These are phyloP conservation scores for Pulveroboletus sp. DNA, from an alignment of 768 basidiomycete species.

Conservation along the genomic window DNA sequence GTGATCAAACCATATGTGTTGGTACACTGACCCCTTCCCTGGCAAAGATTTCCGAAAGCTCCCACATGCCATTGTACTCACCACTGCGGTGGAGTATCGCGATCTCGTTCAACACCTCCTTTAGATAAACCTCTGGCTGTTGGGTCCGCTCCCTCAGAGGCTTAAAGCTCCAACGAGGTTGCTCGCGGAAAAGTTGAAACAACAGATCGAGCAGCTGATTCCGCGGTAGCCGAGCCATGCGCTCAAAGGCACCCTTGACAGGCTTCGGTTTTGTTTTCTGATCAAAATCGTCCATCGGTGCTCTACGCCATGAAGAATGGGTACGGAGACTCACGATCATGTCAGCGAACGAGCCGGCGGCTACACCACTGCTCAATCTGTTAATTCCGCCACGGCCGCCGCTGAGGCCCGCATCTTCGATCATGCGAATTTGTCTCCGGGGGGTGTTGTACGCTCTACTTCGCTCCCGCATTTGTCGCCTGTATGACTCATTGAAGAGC, in stretches of 20 bases:
- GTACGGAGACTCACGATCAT: conserved; percentile 49
- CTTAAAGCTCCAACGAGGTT: conserved; percentile 78
- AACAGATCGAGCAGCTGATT: conserved; percentile 84
- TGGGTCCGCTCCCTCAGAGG: conserved; percentile 72
- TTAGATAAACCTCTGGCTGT: conserved; percentile 84
- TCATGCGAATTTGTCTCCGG: conserved; percentile 60
- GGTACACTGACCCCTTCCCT: conserved; percentile 48
- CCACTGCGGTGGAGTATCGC: conserved; percentile 75
- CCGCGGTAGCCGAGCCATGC: conserved; percentile 86
- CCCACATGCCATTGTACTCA: conserved; percentile 77
- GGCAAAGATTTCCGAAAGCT: conserved; percentile 70
- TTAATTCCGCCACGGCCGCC: conserved; percentile 74
- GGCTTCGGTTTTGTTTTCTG: conserved; percentile 64
- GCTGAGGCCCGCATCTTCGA: conserved; percentile 64
- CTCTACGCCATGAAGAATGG: background rate
- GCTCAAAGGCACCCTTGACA: conserved; percentile 71
- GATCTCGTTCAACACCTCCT: conserved; percentile 74
- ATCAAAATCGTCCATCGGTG: conserved; percentile 8
- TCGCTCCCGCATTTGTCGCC: conserved; percentile 67
- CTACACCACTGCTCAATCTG: conserved; percentile 71
- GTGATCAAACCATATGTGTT: background rate
- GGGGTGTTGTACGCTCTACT: conserved; percentile 64
- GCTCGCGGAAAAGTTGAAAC: conserved; percentile 72
- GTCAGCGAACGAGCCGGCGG: conserved; percentile 54
- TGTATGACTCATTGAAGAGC: conserved; percentile 59